Evolutionary conservation across 2,329 filamentous ascomycete species (phyloP).

Genomic region (Trichoderma sp.): DNA sequence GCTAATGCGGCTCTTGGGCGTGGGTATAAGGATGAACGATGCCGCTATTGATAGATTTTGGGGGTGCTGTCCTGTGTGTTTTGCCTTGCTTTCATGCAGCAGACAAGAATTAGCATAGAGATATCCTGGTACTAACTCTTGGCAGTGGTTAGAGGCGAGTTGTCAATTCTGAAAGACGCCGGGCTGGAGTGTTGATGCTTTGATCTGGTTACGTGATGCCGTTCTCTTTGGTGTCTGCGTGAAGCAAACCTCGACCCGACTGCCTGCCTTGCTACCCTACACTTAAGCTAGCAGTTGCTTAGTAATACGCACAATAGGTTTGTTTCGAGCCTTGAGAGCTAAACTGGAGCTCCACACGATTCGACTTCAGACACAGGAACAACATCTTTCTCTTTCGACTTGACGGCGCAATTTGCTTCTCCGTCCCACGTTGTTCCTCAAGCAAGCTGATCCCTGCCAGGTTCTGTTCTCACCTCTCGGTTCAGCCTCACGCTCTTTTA

Average conservation of each 20-base stretch:
- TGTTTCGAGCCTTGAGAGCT: too few relatives aligned
- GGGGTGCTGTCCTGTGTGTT: not conserved
- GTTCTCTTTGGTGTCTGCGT: not conserved
- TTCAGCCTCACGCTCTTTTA: constrained; percentile 25
- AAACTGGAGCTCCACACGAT: not conserved
- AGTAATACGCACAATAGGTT: not conserved
- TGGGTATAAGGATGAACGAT: constrained; percentile 15
- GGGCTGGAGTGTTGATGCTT: not conserved
- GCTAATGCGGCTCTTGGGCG: constrained; percentile 12
- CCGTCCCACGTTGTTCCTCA: not conserved
- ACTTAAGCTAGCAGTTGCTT: not conserved
- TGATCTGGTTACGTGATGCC: not conserved
- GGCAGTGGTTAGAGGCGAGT: not conserved
- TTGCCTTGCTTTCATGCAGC: too few relatives aligned
- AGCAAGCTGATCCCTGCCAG: constrained; percentile 7
- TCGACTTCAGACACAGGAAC: not conserved
- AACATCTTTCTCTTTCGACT: not conserved
- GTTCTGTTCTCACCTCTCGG: not conserved
- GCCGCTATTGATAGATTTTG: not conserved
- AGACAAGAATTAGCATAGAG: not conserved
- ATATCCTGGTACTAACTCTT: not conserved
- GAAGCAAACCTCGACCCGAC: not conserved
- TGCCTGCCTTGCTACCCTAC: not conserved
- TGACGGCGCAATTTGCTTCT: not conserved
- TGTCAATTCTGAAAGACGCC: not conserved